These are phyloP conservation scores for Neofusicoccum umdonicola DNA, from an alignment of 2,329 filamentous ascomycete genomes.

Conservation along the genomic window DNA sequence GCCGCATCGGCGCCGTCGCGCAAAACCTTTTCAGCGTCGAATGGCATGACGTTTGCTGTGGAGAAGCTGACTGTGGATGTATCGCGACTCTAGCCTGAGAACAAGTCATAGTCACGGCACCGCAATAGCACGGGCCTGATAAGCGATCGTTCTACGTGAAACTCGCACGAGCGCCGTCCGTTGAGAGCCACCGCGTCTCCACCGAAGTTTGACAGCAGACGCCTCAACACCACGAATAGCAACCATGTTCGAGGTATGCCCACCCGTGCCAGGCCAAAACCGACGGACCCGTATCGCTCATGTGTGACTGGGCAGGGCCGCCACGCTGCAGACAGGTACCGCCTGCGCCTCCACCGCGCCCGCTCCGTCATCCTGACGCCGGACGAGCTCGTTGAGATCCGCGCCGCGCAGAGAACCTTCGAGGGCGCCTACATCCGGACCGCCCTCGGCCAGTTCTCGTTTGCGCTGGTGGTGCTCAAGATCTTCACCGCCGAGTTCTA, in stretches of 20 bases:
- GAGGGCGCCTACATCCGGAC: constrained; percentile 97
- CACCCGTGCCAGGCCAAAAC: background rate
- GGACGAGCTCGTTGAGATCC: constrained; percentile 87
- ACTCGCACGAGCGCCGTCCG: background rate
- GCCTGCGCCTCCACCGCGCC: constrained; percentile 77
- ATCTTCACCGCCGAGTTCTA: constrained; percentile 98
- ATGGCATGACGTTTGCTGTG: constrained; percentile 1
- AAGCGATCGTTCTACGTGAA: background rate
- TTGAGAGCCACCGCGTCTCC: background rate
- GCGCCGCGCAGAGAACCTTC: constrained; percentile 92
- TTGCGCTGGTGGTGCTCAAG: constrained; percentile 89
- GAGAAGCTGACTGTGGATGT: constrained; percentile 2
- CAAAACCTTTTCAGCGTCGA: background rate
- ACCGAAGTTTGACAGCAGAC: constrained; percentile 7
- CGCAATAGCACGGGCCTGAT: background rate
- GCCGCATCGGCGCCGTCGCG: background rate
- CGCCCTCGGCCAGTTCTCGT: constrained; percentile 90
- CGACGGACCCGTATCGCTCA: background rate
- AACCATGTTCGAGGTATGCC: constrained; percentile 23
- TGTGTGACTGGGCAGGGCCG: constrained; percentile 39
- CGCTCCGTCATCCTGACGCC: constrained; percentile 78
- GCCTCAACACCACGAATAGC: constrained; percentile 7
- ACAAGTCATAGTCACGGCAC: constrained; percentile 8
- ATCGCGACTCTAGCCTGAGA: constrained; percentile 11
- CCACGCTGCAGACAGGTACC: constrained; percentile 71